phyloP scores from a whole-genome alignment of 768 basidiomycete genomes.

The Trichaptum fuscoviolaceum region DNA sequence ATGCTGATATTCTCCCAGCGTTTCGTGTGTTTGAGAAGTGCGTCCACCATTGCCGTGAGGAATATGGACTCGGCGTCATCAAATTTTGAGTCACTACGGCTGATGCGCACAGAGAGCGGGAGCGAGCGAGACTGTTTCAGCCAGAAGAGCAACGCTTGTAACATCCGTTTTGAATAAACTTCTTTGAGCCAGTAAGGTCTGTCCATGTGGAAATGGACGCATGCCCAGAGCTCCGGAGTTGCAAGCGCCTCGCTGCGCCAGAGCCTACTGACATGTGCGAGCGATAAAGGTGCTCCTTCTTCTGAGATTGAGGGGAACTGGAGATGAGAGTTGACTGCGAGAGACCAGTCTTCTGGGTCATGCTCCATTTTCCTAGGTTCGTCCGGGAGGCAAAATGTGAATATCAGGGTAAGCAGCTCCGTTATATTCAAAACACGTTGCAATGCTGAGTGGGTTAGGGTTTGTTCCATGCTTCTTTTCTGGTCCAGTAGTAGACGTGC shows the following conservation, averaged over 20 bases:
- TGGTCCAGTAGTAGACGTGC: too few species aligned
- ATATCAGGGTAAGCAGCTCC: too few species aligned
- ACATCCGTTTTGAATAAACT: not conserved
- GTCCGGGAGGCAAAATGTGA: too few species aligned
- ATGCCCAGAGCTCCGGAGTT: not conserved
- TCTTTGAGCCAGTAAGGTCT: not conserved
- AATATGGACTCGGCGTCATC: not conserved
- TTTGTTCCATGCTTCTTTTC: too few species aligned
- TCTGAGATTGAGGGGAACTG: not conserved
- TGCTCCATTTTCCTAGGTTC: too few species aligned
- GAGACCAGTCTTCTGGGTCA: not conserved
- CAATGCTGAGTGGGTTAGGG: too few species aligned
- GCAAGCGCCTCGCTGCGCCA: not conserved
- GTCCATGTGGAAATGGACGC: not conserved
- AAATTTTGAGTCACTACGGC: not conserved
- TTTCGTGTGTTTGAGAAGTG: not conserved
- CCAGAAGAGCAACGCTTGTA: not conserved
- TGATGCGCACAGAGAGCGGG: not conserved
- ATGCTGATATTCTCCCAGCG: not conserved
- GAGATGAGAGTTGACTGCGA: not conserved
- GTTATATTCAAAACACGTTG: too few species aligned
- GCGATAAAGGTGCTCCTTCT: not conserved
- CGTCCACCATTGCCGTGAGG: not conserved
- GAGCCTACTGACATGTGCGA: not conserved
- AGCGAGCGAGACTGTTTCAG: not conserved